Percentiles rank a stretch among this genome's conserved stretches.
phyloP scores from a whole-genome alignment of 176 grass and related monocot genomes.

The Tillandsia fasciculata region DNA sequence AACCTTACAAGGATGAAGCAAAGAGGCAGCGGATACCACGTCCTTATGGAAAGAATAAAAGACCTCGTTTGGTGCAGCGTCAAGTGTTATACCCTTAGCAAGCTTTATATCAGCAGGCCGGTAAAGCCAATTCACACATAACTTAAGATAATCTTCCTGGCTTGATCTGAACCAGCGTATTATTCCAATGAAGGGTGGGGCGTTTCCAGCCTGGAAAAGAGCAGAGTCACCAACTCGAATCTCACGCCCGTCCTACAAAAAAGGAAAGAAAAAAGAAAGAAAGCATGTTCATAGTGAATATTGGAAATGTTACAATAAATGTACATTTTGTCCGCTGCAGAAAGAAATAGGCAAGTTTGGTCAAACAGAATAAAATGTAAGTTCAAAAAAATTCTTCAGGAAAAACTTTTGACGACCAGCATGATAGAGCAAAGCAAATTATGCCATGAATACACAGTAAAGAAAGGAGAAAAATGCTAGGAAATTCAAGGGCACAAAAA shows the following conservation, averaged over 20 bases:
- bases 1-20: slow-evolving; percentile 82
- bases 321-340: background rate
- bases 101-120: slow-evolving; percentile 64
- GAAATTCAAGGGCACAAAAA: too few species aligned
- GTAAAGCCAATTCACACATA: slow-evolving; percentile 81
- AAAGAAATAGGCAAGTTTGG: background rate
- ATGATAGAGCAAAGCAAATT: too few species aligned
- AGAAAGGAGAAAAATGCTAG: too few species aligned
- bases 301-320: background rate
- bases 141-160: slow-evolving; percentile 37
- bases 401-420: too few species aligned
- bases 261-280: slow-evolving; percentile 7
- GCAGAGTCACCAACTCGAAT: slow-evolving; percentile 63
- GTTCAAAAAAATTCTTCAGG: too few species aligned
- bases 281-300: background rate
- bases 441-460: too few species aligned
- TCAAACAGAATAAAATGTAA: too few species aligned
- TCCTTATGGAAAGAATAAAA: slow-evolving; percentile 87
- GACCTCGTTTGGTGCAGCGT: slow-evolving; percentile 64
- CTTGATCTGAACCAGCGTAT: slow-evolving; percentile 59
- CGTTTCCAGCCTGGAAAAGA: slow-evolving; percentile 47
- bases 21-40: slow-evolving; percentile 47
- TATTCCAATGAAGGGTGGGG: slow-evolving; percentile 70
- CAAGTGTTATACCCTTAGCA: slow-evolving; percentile 43
- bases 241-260: slow-evolving; percentile 64